These are phyloP conservation scores for Exophiala alcalophila DNA, from an alignment of 2,329 filamentous ascomycete species.

Conservation along the genomic window DNA sequence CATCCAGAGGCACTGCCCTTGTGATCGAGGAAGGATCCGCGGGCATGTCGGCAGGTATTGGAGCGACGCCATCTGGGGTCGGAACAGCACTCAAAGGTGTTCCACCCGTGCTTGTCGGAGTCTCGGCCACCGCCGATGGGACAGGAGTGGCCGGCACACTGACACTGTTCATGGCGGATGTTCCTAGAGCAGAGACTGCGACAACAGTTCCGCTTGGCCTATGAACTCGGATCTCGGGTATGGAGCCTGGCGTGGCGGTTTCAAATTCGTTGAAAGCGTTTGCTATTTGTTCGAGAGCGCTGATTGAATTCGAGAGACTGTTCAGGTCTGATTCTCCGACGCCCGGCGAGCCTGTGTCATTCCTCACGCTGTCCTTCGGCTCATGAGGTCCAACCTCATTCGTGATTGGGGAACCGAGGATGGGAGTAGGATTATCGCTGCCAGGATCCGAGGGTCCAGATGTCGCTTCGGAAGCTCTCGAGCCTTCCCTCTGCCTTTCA, in stretches of 20 bases:
- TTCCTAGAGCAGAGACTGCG: constrained; percentile 5
- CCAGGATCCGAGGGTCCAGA: background rate
- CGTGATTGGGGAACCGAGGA: too few species aligned
- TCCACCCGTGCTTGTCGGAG: background rate
- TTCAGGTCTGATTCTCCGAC: background rate
- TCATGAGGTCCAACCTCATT: too few species aligned
- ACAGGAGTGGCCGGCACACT: constrained; percentile 3
- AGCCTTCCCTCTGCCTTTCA: background rate
- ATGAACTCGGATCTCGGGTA: constrained; percentile 19
- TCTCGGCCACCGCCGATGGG: constrained; percentile 9
- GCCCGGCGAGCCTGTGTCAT: too few species aligned
- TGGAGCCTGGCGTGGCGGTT: background rate
- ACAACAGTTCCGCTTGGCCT: constrained; percentile 22
- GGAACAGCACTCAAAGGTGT: background rate
- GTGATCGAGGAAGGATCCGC: constrained; percentile 2
- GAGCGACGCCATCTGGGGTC: background rate
- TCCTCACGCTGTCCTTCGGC: too few species aligned
- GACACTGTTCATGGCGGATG: constrained; percentile 2
- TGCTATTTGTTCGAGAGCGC: background rate
- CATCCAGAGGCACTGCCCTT: constrained; percentile 2
- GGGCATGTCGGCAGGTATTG: background rate
- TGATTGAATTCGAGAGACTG: constrained; percentile 6
- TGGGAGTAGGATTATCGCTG: too few species aligned
- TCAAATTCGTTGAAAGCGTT: background rate
- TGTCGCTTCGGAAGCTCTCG: background rate